Conservation (phyloP, 1,284 basidiomycete species). For the Cronartium ribicola region DNA sequence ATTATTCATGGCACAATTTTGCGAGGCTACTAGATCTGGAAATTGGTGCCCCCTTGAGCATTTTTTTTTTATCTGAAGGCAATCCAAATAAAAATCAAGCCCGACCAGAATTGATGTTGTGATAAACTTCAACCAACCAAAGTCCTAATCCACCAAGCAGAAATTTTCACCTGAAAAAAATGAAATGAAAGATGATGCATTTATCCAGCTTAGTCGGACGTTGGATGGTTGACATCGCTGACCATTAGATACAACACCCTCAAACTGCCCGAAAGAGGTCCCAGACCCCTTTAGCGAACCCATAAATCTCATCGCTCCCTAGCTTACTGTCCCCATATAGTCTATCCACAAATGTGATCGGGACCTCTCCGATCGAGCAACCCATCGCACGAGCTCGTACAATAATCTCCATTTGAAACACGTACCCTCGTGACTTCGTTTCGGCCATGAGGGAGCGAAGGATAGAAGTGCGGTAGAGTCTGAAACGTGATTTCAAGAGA, state of each 20-base stretch:
- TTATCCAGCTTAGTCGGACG: too few species aligned
- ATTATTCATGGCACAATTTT: too few species aligned
- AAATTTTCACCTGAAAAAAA: too few species aligned
- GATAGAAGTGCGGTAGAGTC: slow-evolving; percentile 71
- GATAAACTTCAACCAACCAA: too few species aligned
- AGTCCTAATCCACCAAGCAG: too few species aligned
- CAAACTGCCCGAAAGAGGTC: slow-evolving; percentile 68
- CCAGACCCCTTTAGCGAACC: slow-evolving; percentile 83
- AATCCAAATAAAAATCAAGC: too few species aligned
- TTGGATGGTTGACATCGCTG: too few species aligned
- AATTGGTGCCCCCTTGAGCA: too few species aligned
- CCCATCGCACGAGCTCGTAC: slow-evolving; percentile 75
- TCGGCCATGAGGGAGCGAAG: slow-evolving; percentile 74
- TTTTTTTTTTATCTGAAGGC: too few species aligned
- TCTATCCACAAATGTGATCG: slow-evolving; percentile 88
- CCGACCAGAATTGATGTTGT: too few species aligned
- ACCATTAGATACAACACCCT: background rate
- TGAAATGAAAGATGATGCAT: too few species aligned
- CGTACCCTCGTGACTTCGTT: slow-evolving; percentile 80
- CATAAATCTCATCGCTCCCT: slow-evolving; percentile 78
- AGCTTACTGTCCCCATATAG: slow-evolving; percentile 89
- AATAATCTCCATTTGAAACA: slow-evolving; percentile 98
- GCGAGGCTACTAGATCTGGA: too few species aligned
- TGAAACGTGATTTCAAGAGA: slow-evolving; percentile 48
- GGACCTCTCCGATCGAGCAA: slow-evolving; percentile 79